Conservation (phyloP, 257 asterid species). For the Jasminum sambac region DNA sequence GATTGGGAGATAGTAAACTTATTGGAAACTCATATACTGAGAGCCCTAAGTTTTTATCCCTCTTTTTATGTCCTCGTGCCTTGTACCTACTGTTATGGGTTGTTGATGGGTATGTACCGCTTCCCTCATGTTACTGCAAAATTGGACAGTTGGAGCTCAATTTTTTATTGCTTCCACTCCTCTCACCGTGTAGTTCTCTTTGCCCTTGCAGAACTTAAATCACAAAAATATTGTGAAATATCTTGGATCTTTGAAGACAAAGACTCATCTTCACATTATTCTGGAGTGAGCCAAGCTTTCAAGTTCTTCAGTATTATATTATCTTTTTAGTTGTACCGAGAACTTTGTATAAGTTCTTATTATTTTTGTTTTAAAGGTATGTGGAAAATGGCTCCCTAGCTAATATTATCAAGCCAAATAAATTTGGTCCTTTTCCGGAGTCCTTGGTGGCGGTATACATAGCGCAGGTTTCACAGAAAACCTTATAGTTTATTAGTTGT, state of each 20-base stretch:
- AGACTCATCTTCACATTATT: conserved; percentile 90
- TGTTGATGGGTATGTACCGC: neutral
- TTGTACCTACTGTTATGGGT: neutral
- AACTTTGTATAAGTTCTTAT: neutral
- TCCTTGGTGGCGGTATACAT: conserved; percentile 93
- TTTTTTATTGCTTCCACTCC: conserved; percentile 20
- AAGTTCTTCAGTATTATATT: conserved; percentile 19
- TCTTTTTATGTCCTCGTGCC: neutral
- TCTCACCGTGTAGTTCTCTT: conserved; percentile 23
- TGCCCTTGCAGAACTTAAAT: conserved; percentile 76
- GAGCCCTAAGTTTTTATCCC: neutral
- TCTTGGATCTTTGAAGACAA: conserved; percentile 95
- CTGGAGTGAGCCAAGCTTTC: conserved; percentile 69
- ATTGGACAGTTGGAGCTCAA: neutral
- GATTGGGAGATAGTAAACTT: conserved; percentile 7
- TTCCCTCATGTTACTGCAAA: conserved; percentile 5
- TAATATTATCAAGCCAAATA: conserved; percentile 92
- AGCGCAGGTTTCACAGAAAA: conserved; percentile 70
- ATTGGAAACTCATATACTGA: conserved; percentile 5
- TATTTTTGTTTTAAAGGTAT: conserved; percentile 50
- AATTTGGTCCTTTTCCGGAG: conserved; percentile 99
- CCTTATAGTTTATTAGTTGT: conserved; percentile 16
- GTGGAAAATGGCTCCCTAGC: conserved; percentile 99
- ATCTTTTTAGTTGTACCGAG: conserved; percentile 7
- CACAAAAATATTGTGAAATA: conserved; percentile 96